Base-by-base conservation (phyloP, 208 protist genomes). In the Wallacemonas rigidus region DNA sequence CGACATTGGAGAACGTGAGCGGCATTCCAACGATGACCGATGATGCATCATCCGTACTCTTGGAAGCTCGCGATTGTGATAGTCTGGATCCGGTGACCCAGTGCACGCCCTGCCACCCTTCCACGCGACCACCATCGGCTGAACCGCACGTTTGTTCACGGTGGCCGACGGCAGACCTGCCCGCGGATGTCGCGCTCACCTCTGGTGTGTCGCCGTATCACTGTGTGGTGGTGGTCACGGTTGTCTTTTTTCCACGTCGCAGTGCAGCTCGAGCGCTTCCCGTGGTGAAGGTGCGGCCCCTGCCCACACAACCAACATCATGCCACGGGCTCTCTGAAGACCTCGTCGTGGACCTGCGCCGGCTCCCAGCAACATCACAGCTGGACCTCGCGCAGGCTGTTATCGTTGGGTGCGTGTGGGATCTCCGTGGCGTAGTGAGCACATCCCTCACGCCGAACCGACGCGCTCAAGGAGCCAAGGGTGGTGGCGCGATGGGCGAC, bases 171-270 rank as follows among this genome's bases (percentile, higher is more conserved):
- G 26, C 26, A 26, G 26, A 26, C 26, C 26, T 26, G 26, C 26
- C 26, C 26, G 26, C 26, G 26, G 48, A 53, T 53, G 48, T 53
- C 11, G 15, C 48, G 9, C 48, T 53, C 15, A n/a, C 48, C 48
- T 53, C 26, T 26, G 26, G 26, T 26, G 26, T 26, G 26, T 26
- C 60, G 3, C 14, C 8, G 8, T 69, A 88, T 12, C 54, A 69
- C 43, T 41, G 86, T 3, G 35, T 79, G 1, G 83, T 71, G 3
- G 76, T 84, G 2, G 82, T 89, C 8, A 60, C 75, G n/a, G 74
- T 73, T 36, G 69, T 89, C 6, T 89, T 57, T 67, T 92, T 75
- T 61, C 58, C 77, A 3, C 41, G 63, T 17, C 76, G 81, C 48
- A 39, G 57, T 12, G 63, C 64, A 15, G 12, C 7, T 3, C 26